Evolutionary conservation across 495 filamentous ascomycete species (phyloP), one percentile per base, ranked within the genome.

Genomic region (Peziza echinospora): DNA sequence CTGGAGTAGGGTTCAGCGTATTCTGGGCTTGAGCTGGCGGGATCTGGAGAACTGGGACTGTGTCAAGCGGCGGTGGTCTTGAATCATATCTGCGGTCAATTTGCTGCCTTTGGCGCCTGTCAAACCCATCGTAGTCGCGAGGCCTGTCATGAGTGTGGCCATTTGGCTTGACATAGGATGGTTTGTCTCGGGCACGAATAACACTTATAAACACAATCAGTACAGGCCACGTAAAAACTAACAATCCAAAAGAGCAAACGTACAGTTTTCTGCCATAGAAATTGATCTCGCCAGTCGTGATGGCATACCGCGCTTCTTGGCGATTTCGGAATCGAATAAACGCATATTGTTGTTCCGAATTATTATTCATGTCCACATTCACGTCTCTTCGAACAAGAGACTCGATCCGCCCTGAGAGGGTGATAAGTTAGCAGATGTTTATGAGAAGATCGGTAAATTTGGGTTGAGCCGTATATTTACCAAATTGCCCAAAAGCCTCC

Each of bases 401-500:
- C 13, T 49, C 49, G 17, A 56, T 52, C 17, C 41, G 17, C 3
- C 54, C 54, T 56, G 4, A 40, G 11, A 26, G n/a, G 41, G 1
- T n/a, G n/a, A n/a, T n/a, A 0, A 17, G 21, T 53, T 17, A 54
- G 26, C 16, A 53, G 7, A 17, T 2, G 3, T 37, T 6, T 13
- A 3, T 1, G 43, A 41, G 17, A 44, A 22, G n/a, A 43, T 11
- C 5, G 1, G 4, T 7, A 22, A 28, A 28, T 21, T 30, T 26
- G 4, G 17, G 23, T 41, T 22, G 2, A 26, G 13, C 10, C 22
- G n/a, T 49, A 19, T 7, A 45, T 46, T 26, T 49, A 60, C 57
- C 57, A 43, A 59, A 60, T 22, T 59, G 53, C 24, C 53, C 40
- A 37, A 60, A 59, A 3, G 45, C 54, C 25, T 60, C 56, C 19